Base-by-base conservation (phyloP, 441 rosid species). In the Flueggea neowawraea region DNA sequence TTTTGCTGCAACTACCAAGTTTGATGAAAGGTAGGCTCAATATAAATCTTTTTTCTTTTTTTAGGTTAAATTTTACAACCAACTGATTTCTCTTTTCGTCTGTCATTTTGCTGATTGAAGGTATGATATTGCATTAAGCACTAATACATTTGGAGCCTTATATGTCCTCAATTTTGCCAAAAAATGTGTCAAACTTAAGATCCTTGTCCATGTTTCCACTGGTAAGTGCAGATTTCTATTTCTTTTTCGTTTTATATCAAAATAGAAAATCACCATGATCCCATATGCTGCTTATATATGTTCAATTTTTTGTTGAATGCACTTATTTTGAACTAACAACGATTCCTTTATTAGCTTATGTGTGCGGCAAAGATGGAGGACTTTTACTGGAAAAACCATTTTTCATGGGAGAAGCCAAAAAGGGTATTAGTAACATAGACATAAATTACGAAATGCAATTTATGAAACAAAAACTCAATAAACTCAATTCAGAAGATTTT, bases 1-100 rank as follows among this genome's bases (percentile, higher is more conserved):
- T 75, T 72, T 82, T 15, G 97, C 97, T 22, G 97, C 96, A 13
- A 83, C 89, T 0, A 87, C 95, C 57, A 81, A 68, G 57, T 90
- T 90, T 15, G 92, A 90, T 63, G 87, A 85, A 70, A 85, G 95
- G 91, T 86, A 70, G 8, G 32, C 13, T 13, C 31, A 13, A 12
- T n/a, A 8, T 2, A 0, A 22, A 22, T 22, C 28, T 22, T 55
- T 22, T 10, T 31, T 31, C 12, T 2, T 12, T 6, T 54, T 12
- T 31, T 15, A 8, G 17, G 17, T 54, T 54, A 15, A 3, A 6
- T 54, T 1, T 16, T 15, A 15, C 11, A 9, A 9, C 13, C 31
- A 22, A 43, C 10, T 3, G 22, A 31, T 33, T 44, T 15, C 12
- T n/a, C 6, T 33, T 5, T 53, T 5, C 28, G 28, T 22, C 28